Base-by-base conservation (phyloP, 371 early-diverging fungal species). In the Mortierella sp. region DNA sequence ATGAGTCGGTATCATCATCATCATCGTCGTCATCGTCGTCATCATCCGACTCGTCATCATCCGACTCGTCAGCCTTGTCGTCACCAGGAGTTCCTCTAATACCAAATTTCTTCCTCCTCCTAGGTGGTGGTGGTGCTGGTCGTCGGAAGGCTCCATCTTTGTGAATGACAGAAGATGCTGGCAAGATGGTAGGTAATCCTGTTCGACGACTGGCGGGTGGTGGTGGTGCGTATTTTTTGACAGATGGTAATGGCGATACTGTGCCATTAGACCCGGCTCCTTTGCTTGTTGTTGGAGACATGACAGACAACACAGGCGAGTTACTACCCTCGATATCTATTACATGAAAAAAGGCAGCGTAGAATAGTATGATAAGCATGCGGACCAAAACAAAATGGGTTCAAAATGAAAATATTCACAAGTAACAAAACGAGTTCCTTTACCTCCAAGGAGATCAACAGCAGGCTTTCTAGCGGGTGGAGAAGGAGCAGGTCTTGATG, bases 121-220 rank as follows among this genome's bases (percentile, higher is more conserved):
- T 72, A n/a, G 81, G 85, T 13, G 85, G 85, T 2, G 80, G 81
- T 13, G 85, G 85, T 11, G 85, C 81, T 26, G 81, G 79, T 77
- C 85, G 47, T 16, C 81, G 63, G 1, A 72, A 26, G 8, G 79
- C 14, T 9, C 47, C 76, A 13, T 79, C 85, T 42, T 76, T 78
- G 68, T 78, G 77, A 48, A 81, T 76, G 3, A 58, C 31, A 0
- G 80, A 50, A 0, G 78, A 79, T 0, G 85, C 79, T 24, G 85
- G 85, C 26, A 84, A 50, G 7, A 77, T 45, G 1, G 77, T 57
- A 24, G 83, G 72, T 2, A 50, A n/a, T 31, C 78, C 74, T 6
- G 42, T 31, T 26, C 79, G 76, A 11, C 85, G 85, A 6, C 76
- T 79, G 5, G 60, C 48, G 1, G 85, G 85, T 3, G 85, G 85